phyloP scores from a whole-genome alignment of 129 eudicot species.

The Dittrichia graveolens region DNA sequence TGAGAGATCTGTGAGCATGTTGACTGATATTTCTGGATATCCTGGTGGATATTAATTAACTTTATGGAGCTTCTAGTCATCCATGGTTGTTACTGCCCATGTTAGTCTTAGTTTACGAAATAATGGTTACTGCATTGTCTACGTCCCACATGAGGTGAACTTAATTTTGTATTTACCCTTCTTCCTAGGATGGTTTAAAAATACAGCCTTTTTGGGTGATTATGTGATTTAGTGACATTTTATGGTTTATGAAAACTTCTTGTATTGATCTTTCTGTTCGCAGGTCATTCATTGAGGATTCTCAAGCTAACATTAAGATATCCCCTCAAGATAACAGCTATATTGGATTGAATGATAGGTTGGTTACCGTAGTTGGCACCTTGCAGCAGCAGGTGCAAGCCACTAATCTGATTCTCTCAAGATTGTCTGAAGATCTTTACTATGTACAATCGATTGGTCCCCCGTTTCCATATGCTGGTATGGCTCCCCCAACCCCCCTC shows the following conservation, averaged over 20 bases:
- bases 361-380: conserved; percentile 79
- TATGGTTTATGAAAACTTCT: conserved; percentile 14
- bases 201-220: not conserved
- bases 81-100: conserved; percentile 3
- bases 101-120: not conserved
- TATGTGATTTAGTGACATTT: conserved; percentile 7
- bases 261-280: conserved; percentile 20
- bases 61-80: no score
- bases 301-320: conserved; percentile 82
- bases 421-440: conserved; percentile 66
- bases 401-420: conserved; percentile 64
- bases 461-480: conserved; percentile 84
- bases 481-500: not conserved
- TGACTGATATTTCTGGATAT: no score
- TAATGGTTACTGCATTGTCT: not conserved
- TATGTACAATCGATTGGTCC: conserved; percentile 67
- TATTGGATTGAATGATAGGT: conserved; percentile 81
- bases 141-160: not conserved
- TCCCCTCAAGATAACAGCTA: conserved; percentile 79
- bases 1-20: no score
- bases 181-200: not conserved
- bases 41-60: no score
- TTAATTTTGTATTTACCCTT: not conserved
- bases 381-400: conserved; percentile 81
- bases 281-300: conserved; percentile 93